Conservation (phyloP, 1,284 basidiomycete species). For the Austroboletus novae-zelandiae region DNA sequence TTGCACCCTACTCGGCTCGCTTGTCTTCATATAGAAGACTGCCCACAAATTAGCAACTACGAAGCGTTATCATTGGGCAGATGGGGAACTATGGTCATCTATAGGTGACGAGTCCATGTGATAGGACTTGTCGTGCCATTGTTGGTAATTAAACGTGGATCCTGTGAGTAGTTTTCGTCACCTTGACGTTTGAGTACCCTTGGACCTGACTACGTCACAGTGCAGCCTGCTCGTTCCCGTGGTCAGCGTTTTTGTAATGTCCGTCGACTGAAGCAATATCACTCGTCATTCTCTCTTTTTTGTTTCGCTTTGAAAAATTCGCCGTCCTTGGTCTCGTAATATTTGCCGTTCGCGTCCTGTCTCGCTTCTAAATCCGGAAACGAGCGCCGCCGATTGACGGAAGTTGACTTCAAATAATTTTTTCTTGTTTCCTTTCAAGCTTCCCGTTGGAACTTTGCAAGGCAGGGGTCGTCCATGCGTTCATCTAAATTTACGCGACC, state of each 20-base stretch:
- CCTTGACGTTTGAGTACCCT: conserved; percentile 4
- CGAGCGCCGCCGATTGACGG: background rate
- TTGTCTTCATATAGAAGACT: conserved; percentile 40
- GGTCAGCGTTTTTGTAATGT: conserved; percentile 21
- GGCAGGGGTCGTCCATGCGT: no score
- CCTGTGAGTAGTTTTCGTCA: conserved; percentile 21
- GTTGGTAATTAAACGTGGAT: conserved; percentile 11
- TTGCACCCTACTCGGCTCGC: conserved; percentile 36
- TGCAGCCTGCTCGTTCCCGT: conserved; percentile 12
- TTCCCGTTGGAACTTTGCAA: no score
- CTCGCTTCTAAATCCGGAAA: background rate
- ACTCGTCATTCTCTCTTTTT: no score
- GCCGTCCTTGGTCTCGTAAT: conserved; percentile 15
- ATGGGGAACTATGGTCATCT: conserved; percentile 33
- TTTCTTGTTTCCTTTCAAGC: no score
- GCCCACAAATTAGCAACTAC: conserved; percentile 34
- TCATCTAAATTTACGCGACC: no score
- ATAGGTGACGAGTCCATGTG: conserved; percentile 19
- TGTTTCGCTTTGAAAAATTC: no score
- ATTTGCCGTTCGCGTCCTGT: background rate
- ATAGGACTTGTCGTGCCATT: background rate
- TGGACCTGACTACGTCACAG: conserved; percentile 17
- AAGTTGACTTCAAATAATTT: background rate
- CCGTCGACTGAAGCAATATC: conserved; percentile 7
- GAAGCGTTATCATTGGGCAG: conserved; percentile 38